Evolutionary conservation across 2,329 filamentous ascomycete genomes (phyloP).

Genomic region (Drechslera avenae): DNA sequence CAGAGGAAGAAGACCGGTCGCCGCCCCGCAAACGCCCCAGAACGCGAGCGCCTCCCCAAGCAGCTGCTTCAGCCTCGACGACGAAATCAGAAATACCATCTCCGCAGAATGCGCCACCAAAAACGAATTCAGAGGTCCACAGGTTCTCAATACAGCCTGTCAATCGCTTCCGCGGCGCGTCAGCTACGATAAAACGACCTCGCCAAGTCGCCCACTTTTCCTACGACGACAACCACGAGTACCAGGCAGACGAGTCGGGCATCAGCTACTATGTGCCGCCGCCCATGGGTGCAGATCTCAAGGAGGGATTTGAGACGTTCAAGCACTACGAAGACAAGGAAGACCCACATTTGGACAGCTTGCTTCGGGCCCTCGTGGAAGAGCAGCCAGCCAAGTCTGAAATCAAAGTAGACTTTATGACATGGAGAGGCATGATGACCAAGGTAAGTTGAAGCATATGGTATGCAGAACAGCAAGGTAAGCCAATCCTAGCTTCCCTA

Average conservation of each 20-base stretch:
- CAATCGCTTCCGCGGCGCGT: constrained; percentile 41
- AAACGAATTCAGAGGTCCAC: constrained; percentile 4
- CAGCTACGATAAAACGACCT: constrained; percentile 43
- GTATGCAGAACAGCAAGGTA: constrained; percentile 14
- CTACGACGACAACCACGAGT: constrained; percentile 82
- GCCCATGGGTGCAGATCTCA: constrained; percentile 73
- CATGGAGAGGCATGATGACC: constrained; percentile 98
- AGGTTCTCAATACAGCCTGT: constrained; percentile 41
- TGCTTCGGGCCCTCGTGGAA: constrained; percentile 74
- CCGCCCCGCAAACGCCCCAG: constrained; percentile 40
- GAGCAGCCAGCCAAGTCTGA: constrained; percentile 68
- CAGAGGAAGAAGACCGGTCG: constrained; percentile 14
- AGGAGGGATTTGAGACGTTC: constrained; percentile 80
- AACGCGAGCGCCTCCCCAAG: constrained; percentile 41
- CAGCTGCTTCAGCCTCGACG: constrained; percentile 15
- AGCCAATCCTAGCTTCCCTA: constrained; percentile 19
- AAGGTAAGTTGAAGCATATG: constrained; percentile 64
- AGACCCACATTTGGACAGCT: constrained; percentile 86
- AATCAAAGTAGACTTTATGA: constrained; percentile 76
- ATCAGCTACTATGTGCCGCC: constrained; percentile 87
- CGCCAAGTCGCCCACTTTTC: constrained; percentile 94
- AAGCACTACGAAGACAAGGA: constrained; percentile 77
- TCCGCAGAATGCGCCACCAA: not conserved
- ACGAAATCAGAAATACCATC: not conserved
- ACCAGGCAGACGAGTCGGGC: constrained; percentile 76